Evolutionary conservation across 805 yeast species (phyloP), one percentile per base, ranked within the genome.

Genomic region (Jamesozyma piceae): DNA sequence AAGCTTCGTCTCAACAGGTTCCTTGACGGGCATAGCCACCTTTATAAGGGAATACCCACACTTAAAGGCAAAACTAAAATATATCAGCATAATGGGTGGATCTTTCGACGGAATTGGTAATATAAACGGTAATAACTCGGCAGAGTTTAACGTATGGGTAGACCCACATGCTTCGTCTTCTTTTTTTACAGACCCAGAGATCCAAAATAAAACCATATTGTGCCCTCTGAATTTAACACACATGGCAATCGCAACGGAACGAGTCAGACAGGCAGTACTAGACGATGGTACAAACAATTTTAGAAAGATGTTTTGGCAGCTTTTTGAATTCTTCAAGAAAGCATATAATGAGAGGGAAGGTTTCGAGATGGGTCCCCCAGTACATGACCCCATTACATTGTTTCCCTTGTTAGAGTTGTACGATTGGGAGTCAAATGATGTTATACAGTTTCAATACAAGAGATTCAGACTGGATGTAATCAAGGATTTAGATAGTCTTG

Each of bases 351-450:
- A 64, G 21, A 53, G 59, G 33, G 71, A 68, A 47, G 71, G 71
- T 3, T 66, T 74, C 57, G 46, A 48, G 21, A 46, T 56, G 4
- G 90, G 92, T 0, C 88, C 92, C 4, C 86, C 88, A 1, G 69
- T 84, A 1, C 95, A 86, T 60, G 95, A 85, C 58, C 90, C 92
- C 1, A 65, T 83, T 40, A 83, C 94, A 1, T 65, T 82, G 10
- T 74, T 73, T 41, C 77, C 77, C 0, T 53, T 84, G 30, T 58
- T 84, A 40, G 74, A 75, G 18, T 57, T 75, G 39, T 58, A 57
- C 43, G 52, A 49, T 2, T 49, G 53, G 45, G 66, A 39, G 55
- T 55, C 43, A 21, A 42, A 42, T 41, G 49, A 51, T n/a, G 41
- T 37, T 3, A 31, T 56, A 4, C 38, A 43, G 19, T 51, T 57